These are phyloP conservation scores for Penicillium sp. DNA, from an alignment of 2,329 filamentous ascomycete species.

Conservation along the genomic window DNA sequence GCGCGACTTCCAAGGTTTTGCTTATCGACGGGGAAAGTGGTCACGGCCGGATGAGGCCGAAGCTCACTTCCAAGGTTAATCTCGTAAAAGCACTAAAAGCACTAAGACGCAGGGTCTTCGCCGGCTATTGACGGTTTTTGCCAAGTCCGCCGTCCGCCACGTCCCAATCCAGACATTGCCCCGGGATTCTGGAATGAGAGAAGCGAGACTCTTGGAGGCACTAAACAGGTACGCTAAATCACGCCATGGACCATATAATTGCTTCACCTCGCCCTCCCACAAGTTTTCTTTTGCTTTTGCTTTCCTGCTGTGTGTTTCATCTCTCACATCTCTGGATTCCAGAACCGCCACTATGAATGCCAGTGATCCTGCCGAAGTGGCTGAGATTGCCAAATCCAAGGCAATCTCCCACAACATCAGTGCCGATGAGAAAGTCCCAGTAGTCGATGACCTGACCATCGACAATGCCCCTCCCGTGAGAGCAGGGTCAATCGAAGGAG, in stretches of 20 bases:
- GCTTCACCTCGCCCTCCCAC: not conserved
- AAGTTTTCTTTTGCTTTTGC: not conserved
- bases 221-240: not conserved
- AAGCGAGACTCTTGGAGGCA: not conserved
- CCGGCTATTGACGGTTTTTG: conserved; percentile 10
- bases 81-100: not conserved
- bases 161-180: conserved; percentile 2
- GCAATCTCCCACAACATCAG: conserved; percentile 15
- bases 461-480: conserved; percentile 3
- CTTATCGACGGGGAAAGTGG: not conserved
- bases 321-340: not conserved
- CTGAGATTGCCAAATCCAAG: conserved; percentile 21
- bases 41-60: not conserved
- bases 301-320: not conserved
- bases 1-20: not conserved
- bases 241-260: conserved; percentile 6
- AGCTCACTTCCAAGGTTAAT: not conserved
- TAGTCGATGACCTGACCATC: conserved; percentile 7
- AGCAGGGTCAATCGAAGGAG: not conserved
- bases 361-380: conserved; percentile 21
- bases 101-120: conserved; percentile 6
- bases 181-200: conserved; percentile 2
- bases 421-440: conserved; percentile 9
- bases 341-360: conserved; percentile 18
- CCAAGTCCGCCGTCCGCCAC: not conserved